Percentiles rank a stretch among this genome's conserved stretches.
These are phyloP conservation scores for Escallonia herrerae DNA, from an alignment of 129 eudicot species.

Conservation along the genomic window DNA sequence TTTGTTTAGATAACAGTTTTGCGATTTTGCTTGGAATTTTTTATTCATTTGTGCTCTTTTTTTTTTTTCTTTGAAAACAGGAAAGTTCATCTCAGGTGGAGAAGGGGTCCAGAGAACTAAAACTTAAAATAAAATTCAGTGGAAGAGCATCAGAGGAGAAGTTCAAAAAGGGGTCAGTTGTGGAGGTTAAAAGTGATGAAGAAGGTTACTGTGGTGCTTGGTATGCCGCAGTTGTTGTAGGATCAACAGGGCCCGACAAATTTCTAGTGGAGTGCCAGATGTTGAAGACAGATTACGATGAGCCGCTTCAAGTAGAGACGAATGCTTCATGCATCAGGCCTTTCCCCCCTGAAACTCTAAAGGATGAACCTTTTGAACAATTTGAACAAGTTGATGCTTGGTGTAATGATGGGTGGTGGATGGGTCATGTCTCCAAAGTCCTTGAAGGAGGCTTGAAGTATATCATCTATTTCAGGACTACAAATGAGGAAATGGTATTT, in stretches of 20 bases:
- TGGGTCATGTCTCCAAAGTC: conserved; percentile 24
- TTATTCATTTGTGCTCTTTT: neutral
- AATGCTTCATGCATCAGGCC: conserved; percentile 32
- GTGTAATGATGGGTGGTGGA: conserved; percentile 47
- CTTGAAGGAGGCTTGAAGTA: conserved; percentile 21
- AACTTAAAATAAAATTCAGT: conserved; percentile 21
- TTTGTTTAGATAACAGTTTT: too few species aligned
- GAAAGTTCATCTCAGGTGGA: conserved; percentile 7
- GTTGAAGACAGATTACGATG: conserved; percentile 18
- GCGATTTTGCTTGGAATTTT: neutral
- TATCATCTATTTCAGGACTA: conserved; percentile 15
- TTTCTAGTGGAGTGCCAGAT: conserved; percentile 35
- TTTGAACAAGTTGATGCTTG: conserved; percentile 39
- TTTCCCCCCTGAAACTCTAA: conserved; percentile 27
- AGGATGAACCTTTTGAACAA: conserved; percentile 9
- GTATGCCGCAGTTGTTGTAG: conserved; percentile 35
- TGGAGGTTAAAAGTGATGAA: conserved; percentile 41
- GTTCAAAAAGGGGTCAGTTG: conserved; percentile 25
- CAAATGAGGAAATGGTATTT: conserved; percentile 22
- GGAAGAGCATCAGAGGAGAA: conserved; percentile 5
- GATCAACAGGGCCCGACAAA: conserved; percentile 14
- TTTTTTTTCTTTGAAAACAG: conserved; percentile 18
- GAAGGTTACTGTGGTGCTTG: conserved; percentile 37
- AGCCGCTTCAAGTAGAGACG: conserved; percentile 28
- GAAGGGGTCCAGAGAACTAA: conserved; percentile 15